Percentiles rank a stretch among this genome's conserved stretches.
Evolutionary conservation across 106 monocot species (phyloP).

Genomic region (Allium sativum): DNA sequence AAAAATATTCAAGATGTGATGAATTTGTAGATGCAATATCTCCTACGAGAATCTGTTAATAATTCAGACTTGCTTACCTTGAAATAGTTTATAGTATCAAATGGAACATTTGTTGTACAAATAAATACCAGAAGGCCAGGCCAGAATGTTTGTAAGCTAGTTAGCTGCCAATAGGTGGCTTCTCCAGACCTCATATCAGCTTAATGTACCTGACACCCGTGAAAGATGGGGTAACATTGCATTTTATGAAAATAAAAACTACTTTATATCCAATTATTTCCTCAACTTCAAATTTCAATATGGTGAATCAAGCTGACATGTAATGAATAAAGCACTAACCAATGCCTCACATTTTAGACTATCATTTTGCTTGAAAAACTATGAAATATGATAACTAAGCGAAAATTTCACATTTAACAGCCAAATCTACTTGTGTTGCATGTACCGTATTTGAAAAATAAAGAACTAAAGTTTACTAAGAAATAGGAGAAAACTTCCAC

Average conservation of each 20-base stretch:
- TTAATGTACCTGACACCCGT: slow-evolving; percentile 64
- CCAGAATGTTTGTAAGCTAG: slow-evolving; percentile 95
- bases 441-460: not conserved
- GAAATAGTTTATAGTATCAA: not conserved
- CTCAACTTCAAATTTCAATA: not conserved
- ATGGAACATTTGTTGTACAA: slow-evolving; percentile 3
- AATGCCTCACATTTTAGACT: no score
- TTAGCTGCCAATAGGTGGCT: slow-evolving; percentile 92
- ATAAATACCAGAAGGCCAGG: slow-evolving; percentile 77
- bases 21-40: slow-evolving; percentile 74
- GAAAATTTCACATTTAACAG: no score
- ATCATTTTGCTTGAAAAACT: no score
- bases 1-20: slow-evolving; percentile 86
- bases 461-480: slow-evolving; percentile 7
- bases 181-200: slow-evolving; percentile 87
- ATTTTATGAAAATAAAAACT: no score
- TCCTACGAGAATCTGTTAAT: slow-evolving; percentile 64
- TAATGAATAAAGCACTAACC: no score
- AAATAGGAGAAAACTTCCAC: slow-evolving; percentile 12
- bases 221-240: not conserved
- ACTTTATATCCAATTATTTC: not conserved
- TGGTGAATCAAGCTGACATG: no score
- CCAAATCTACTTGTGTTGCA: not conserved
- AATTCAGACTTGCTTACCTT: no score
- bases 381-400: no score